Evolutionary conservation across 2,329 filamentous ascomycete genomes (phyloP).

Genomic region (Chrysoporthe austroafricana): DNA sequence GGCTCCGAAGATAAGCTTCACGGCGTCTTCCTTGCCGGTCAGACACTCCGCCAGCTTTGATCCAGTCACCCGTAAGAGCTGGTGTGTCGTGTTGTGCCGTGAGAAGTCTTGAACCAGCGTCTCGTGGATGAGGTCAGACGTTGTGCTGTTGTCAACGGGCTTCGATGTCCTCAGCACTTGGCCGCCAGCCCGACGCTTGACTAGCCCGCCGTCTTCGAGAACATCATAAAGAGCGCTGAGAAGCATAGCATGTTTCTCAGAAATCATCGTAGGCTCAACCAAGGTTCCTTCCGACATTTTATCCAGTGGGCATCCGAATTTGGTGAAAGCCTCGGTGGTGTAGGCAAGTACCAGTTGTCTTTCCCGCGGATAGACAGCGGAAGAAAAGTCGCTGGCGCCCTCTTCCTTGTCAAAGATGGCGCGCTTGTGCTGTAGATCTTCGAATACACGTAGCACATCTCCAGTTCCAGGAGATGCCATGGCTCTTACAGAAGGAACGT

Average conservation of each 20-base stretch:
- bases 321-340: slow-evolving; percentile 37
- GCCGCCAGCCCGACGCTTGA: not conserved
- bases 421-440: not conserved
- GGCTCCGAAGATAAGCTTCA: slow-evolving; percentile 44
- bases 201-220: slow-evolving; percentile 6
- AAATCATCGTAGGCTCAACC: too few relatives aligned
- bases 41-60: slow-evolving; percentile 43
- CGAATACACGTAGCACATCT: too few relatives aligned
- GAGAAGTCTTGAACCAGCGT: slow-evolving; percentile 31
- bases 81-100: slow-evolving; percentile 36
- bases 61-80: slow-evolving; percentile 39
- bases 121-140: slow-evolving; percentile 25
- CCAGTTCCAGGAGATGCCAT: too few relatives aligned
- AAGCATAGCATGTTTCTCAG: slow-evolving; percentile 5
- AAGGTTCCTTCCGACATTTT: not conserved
- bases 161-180: not conserved
- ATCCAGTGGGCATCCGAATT: slow-evolving; percentile 35
- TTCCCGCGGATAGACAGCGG: slow-evolving; percentile 35
- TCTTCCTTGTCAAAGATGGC: not conserved
- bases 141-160: slow-evolving; percentile 17
- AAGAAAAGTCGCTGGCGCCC: slow-evolving; percentile 32
- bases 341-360: slow-evolving; percentile 38
- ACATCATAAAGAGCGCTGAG: slow-evolving; percentile 13
- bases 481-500: too few relatives aligned
- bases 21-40: slow-evolving; percentile 39